Percentiles rank a stretch among this genome's conserved stretches.
Conservation (phyloP, 225 moss, liverwort and hornwort species). For the Climacium dendroides region DNA sequence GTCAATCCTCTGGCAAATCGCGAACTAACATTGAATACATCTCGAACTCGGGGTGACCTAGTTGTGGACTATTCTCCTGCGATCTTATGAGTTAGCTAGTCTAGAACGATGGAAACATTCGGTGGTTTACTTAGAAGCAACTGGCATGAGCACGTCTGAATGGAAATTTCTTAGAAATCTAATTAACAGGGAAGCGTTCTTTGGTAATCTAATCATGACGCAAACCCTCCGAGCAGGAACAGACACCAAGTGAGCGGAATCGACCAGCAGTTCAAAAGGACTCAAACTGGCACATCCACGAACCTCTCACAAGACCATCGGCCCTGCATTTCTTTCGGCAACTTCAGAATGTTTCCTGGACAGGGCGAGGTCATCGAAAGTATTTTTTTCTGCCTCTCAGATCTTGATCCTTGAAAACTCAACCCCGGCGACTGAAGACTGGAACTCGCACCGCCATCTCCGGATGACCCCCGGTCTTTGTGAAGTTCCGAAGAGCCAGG, state of each 20-base stretch:
- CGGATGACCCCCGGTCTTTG: not conserved
- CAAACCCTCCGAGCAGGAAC: not conserved
- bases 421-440: not conserved
- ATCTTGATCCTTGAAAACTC: not conserved
- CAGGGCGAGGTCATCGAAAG: not conserved
- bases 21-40: not conserved
- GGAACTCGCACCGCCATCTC: not conserved
- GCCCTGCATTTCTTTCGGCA: slow-evolving; percentile 56
- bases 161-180: not conserved
- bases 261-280: not conserved
- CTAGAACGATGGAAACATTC: not conserved
- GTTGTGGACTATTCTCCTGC: not conserved
- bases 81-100: not conserved
- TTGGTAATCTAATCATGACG: not conserved
- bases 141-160: not conserved
- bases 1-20: not conserved
- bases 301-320: slow-evolving; percentile 63
- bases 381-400: not conserved
- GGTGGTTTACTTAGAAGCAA: not conserved
- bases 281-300: not conserved
- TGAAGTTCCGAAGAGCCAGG: not conserved
- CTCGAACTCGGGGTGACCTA: not conserved
- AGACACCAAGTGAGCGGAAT: not conserved
- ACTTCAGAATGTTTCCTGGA: slow-evolving; percentile 25
- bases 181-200: not conserved